Base-by-base conservation (phyloP, 2,329 filamentous ascomycete species). In the Pyricularia pennisetigena region DNA sequence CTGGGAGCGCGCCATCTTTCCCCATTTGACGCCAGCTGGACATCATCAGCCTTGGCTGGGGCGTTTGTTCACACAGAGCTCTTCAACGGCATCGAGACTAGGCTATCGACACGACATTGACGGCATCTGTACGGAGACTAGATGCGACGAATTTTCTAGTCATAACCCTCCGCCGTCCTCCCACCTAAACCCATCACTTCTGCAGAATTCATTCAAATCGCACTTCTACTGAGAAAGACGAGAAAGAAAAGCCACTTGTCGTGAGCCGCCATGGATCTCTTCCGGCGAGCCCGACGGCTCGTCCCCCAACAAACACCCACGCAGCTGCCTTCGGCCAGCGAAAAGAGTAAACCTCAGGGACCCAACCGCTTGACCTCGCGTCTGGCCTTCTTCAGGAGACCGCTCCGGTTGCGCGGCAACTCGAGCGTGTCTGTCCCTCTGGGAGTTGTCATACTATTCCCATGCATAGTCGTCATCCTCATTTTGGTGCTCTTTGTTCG, bases 401-500 rank as follows among this genome's bases (percentile, higher is more conserved):
- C 94, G 67, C 87, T 99, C 82, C 89, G 94, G 73, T 82, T 99
- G 81, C 91, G 89, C 80, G 92, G 93, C 74, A 97, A 97, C 79
- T 97, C 94, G 68, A 91, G 90, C 75, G 88, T 97, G 78, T 97
- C 94, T 67, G 90, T 98, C 76, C 95, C 95, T 29, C 83, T 99
- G 67, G 94, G 94, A 73, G 88, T 97, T 76, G 93, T 98, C 73
- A 85, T 99, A 72, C 82, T 98, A 73, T 98, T 98, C 77, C 95
- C 95, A 72, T 88, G 91, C 77, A 90, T 97, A 77, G 92, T 97
- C 75, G 87, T 98, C 80, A 86, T 97, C 74, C 85, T 97, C 78
- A 96, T 98, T 78, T 82, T 98, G 71, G 83, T 97, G 74, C 86
- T 99, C 70, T 93, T 98, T 77, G 86, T 97, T 75, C 88, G 90